Percentiles rank a stretch among this genome's conserved stretches.
Conservation (phyloP, 23 red algal species). For the Chondrus crispus region DNA sequence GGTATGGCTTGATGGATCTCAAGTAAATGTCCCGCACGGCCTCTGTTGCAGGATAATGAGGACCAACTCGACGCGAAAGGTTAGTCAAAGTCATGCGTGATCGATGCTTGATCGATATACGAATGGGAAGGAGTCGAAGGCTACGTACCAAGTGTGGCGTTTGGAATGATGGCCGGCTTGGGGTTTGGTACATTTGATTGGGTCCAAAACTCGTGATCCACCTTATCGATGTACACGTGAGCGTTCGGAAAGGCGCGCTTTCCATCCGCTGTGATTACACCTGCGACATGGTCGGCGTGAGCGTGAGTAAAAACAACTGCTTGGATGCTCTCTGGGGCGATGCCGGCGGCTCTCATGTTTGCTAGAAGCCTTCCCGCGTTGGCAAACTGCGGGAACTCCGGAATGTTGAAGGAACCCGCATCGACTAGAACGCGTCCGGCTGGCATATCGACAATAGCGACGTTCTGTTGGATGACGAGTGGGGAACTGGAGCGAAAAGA, state of each 20-base stretch:
- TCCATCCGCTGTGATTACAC: constrained; percentile 7
- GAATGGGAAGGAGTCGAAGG: not conserved
- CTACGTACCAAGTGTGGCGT: not conserved
- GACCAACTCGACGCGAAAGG: not conserved
- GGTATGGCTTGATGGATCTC: not conserved
- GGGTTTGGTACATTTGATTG: not conserved
- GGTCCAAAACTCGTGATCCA: constrained; percentile 34
- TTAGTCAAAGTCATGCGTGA: not conserved
- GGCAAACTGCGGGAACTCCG: not conserved
- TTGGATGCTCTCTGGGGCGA: constrained; percentile 4
- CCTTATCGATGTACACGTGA: not conserved
- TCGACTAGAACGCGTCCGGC: constrained; percentile 5
- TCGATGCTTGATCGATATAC: not conserved
- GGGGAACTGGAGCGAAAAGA: constrained; percentile 1
- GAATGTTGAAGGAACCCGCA: constrained; percentile 25
- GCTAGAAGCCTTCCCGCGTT: not conserved
- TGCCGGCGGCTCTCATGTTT: constrained; percentile 26
- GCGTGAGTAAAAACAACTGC: constrained; percentile 26
- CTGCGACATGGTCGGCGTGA: constrained; percentile 32
- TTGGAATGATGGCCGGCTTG: not conserved
- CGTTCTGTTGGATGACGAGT: not conserved
- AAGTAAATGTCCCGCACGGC: not conserved
- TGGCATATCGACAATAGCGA: constrained; percentile 18
- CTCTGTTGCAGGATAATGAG: not conserved
- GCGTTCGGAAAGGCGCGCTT: constrained; percentile 35